Conservation (phyloP, 164 flowering plant species). For the grape (Vitis vinifera) region ASM3070453v1 NC_081810.1:18660001-18660500, state of each 20-base stretch:
- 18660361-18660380: constrained; percentile 71
- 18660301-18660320: constrained; percentile 90
- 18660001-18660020: not conserved
- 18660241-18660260: not conserved
- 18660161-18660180: not conserved
- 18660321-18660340: constrained; percentile 97
- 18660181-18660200: not conserved
- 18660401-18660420: constrained; percentile 93
- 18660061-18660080: not conserved
- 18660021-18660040: not conserved
- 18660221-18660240: not conserved
- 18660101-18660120: constrained; percentile 82
- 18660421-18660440: constrained; percentile 75
- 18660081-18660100: constrained; percentile 87
- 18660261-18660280: constrained; percentile 52
- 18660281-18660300: constrained; percentile 88
- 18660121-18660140: constrained; percentile 93
- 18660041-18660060: not conserved
- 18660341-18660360: constrained; percentile 81
- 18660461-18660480: too few species aligned
- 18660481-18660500: too few species aligned
- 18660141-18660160: constrained; percentile 16
- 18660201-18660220: not conserved
- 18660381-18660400: constrained; percentile 73
- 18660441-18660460: too few species aligned